Conservation (phyloP, 805 yeast genomes). For the Myxozyma melibiosi region DNA sequence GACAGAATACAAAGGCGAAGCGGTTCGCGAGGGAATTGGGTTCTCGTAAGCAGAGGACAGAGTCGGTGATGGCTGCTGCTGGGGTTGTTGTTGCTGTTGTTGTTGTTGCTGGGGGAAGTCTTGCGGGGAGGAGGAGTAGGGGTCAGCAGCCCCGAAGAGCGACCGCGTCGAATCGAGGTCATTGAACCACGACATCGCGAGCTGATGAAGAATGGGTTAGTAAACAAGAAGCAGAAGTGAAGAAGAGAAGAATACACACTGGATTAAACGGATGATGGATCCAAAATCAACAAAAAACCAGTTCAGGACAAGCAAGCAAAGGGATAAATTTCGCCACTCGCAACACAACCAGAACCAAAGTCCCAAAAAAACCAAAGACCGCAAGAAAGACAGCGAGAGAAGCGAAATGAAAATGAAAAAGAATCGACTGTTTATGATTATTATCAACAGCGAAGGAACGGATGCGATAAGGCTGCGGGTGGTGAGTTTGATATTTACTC, state of each 20-base stretch:
- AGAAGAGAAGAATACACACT: background rate
- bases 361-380: no score
- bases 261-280: no score
- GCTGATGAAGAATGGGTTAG: background rate
- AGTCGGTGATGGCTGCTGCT: constrained; percentile 25
- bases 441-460: no score
- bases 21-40: constrained; percentile 17
- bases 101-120: constrained; percentile 11
- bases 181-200: constrained; percentile 22
- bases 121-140: constrained; percentile 11
- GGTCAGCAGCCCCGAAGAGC: constrained; percentile 13
- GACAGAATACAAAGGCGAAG: constrained; percentile 25
- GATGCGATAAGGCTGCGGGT: no score
- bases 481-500: no score
- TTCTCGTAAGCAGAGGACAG: constrained; percentile 2
- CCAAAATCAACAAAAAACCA: no score
- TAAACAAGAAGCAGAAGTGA: background rate
- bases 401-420: no score
- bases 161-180: constrained; percentile 15
- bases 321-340: no score
- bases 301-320: background rate
- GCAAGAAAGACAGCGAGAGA: no score
- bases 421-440: no score
- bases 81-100: constrained; percentile 20
- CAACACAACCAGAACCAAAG: no score